Conservation (phyloP, 768 basidiomycete species). For the Pleurotus citrinopileatus region DNA sequence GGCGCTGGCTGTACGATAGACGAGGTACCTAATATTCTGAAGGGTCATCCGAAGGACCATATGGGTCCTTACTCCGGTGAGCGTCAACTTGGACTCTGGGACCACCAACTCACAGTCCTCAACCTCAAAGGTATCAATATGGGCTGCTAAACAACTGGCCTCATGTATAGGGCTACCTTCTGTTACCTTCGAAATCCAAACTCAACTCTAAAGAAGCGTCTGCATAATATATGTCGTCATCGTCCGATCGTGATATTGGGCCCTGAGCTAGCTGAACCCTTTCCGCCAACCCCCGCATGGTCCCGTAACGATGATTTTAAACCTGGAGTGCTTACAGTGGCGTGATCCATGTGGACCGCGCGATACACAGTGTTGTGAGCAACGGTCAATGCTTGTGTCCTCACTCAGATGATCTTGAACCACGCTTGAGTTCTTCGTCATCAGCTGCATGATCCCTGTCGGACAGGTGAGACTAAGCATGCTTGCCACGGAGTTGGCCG, state of each 20-base stretch:
- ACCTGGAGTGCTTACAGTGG: neutral
- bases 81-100: neutral
- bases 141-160: conserved; percentile 11
- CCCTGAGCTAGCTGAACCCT: too few species aligned
- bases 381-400: neutral
- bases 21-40: conserved; percentile 40
- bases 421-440: neutral
- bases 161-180: too few species aligned
- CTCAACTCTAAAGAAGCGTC: too few species aligned
- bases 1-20: conserved; percentile 42
- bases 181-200: too few species aligned
- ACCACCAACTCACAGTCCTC: neutral
- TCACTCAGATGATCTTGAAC: neutral
- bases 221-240: too few species aligned
- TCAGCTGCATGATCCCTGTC: neutral
- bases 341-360: neutral
- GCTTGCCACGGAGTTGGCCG: neutral
- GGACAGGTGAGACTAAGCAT: neutral
- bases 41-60: conserved; percentile 36
- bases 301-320: neutral
- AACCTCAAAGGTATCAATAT: conserved; percentile 5
- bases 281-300: too few species aligned
- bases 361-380: neutral
- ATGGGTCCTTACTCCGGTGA: conserved; percentile 24
- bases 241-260: too few species aligned